Base-by-base conservation (phyloP, 169 alveolate species). In the Plasmodium gonderi region DNA sequence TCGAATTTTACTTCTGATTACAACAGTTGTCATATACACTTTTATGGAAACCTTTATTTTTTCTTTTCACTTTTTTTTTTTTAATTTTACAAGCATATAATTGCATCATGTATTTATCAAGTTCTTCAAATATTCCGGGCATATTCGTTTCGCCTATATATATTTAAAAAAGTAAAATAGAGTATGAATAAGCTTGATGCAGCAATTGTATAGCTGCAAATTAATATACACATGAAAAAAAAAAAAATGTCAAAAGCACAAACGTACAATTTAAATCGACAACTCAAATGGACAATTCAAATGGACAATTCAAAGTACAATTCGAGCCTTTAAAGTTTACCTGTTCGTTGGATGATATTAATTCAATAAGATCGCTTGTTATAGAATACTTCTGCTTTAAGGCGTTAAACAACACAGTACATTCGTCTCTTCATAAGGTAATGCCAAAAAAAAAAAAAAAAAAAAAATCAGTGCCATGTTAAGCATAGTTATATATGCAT, bases 51-150 rank as follows among this genome's bases (percentile, higher is more conserved):
- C 5, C 54, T 44, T 29, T 31, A 36, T 26, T 75, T 75, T 36
- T 75, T n/a, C 36, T 60, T 77, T 77, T 47, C n/a, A n/a, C n/a
- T 42, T 47, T 26, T 36, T 33, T 29, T 51, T 44, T 44, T 23
- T 60, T 33, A 60, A 64, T 38, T 17, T 14, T 72, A 23, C 40
- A n/a, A 23, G 31, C 33, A 7, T 44, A 6, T 5, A 45, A 9
- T 8, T 44, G n/a, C 38, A 69, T 82, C 82, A 82, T 3, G 82
- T 31, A 38, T 87, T 87, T 64, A 87, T 20, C 68, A 87, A 78
- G 33, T 87, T 87, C 87, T 87, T 87, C 79, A 87, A 87, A 36
- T 87, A 78, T 49, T 87, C 85, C n/a, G 93, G 93, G 42, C 93
- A 87, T 82, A 87, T 75, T 8, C 93, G 64, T 78, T 75, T 87